Base-by-base conservation (phyloP, 345 rosid genomes). In the Eucalyptus regnans region DNA sequence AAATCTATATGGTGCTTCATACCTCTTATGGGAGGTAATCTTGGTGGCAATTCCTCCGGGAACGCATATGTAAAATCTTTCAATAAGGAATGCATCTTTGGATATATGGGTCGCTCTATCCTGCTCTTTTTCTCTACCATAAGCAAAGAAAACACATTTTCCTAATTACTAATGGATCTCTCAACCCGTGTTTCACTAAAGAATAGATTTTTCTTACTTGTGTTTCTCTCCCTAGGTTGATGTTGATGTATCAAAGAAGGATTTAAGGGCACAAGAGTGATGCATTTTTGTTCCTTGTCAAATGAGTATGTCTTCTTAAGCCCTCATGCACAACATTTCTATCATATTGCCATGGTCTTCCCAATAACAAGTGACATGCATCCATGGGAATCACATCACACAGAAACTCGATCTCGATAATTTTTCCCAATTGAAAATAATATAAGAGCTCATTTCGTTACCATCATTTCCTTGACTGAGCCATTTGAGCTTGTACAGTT, bases 41-140 rank as follows among this genome's bases (percentile, higher is more conserved):
- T 8, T 8, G 0, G 62, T 56, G 62, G 62, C 27, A 22, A 56
- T 56, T 56, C 62, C 62, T 56, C 0, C 0, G 1, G 29, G 29
- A 56, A 56, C 29, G 4, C 62, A 23, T 56, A 22, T 56, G 5
- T 4, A 22, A 56, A 56, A 23, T 56, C 29, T 56, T 56, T 56
- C 62, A 23, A 8, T 23, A 56, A 56, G 6, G 62, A 56, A 23
- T 56, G 62, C 62, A 56, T 56, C 29, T 56, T 56, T 22, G 62
- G 62, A 56, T 56, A 23, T 4, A 56, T 9, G 29, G 6, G 12
- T 22, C 2, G 0, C 62, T 56, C 29, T 56, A 22, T 56, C 62
- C 0, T 2, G 3, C 13, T 23, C 62, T 56, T 56, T 23, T 56
- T 23, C 29, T 56, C 29, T 22, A 56, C 29, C 27, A 56, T 56